These are phyloP conservation scores for Rhazya stricta DNA, from an alignment of 257 asterid genomes.

Conservation along the genomic window DNA sequence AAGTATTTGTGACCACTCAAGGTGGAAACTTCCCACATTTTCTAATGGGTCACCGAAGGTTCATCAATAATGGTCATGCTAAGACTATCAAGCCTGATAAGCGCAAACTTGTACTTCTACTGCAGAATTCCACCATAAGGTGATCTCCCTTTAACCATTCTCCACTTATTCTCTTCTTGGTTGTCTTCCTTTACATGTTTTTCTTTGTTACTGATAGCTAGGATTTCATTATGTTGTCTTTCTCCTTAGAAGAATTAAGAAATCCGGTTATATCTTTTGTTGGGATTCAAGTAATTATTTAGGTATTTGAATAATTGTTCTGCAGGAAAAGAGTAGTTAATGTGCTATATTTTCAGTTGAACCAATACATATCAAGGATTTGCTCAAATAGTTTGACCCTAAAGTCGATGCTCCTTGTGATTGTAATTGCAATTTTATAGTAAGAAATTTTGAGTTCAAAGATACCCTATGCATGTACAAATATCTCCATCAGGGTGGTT, in stretches of 20 bases:
- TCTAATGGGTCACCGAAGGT: slow-evolving; percentile 83
- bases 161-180: neutral
- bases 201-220: slow-evolving; percentile 1
- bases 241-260: neutral
- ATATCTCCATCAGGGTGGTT: too few species aligned
- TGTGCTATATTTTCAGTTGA: neutral
- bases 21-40: slow-evolving; percentile 95
- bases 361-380: too few species aligned
- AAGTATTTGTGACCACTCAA: slow-evolving; percentile 90
- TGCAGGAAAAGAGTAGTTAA: neutral
- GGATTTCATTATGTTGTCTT: neutral
- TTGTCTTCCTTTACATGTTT: slow-evolving; percentile 7
- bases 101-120: slow-evolving; percentile 56
- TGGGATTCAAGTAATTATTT: too few species aligned
- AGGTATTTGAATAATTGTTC: neutral
- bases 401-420: too few species aligned
- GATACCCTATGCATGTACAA: too few species aligned
- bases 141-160: slow-evolving; percentile 20
- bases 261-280: too few species aligned
- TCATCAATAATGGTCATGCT: slow-evolving; percentile 75
- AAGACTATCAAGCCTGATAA: slow-evolving; percentile 82
- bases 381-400: neutral
- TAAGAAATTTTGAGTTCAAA: too few species aligned
- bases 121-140: slow-evolving; percentile 70
- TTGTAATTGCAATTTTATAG: too few species aligned